phyloP scores from a whole-genome alignment of 192 early-diverging fungal species.

The Coemansia sp. region DNA sequence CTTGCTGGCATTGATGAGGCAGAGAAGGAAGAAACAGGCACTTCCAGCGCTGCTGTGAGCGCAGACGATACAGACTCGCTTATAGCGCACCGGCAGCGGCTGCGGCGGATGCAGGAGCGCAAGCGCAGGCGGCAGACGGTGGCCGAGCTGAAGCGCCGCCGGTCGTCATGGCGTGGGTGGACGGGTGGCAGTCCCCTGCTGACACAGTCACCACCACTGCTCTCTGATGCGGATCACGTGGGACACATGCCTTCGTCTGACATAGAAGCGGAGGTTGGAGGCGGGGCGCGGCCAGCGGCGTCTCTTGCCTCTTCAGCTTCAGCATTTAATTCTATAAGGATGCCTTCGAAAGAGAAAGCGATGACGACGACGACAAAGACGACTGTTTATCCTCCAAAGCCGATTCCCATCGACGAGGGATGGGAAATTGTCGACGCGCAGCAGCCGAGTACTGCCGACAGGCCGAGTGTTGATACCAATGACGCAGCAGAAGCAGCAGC shows the following conservation, averaged over 20 bases:
- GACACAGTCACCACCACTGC: conserved; percentile 26
- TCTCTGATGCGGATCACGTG: conserved; percentile 1
- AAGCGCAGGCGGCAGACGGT: conserved; percentile 42
- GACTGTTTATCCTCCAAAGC: conserved; percentile 34
- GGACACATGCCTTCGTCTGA: neutral
- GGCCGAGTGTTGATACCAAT: neutral
- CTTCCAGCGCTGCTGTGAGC: no score
- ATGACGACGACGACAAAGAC: neutral
- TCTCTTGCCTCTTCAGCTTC: conserved; percentile 4
- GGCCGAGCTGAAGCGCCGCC: conserved; percentile 37
- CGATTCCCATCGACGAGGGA: conserved; percentile 32
- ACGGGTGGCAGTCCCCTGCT: conserved; percentile 11
- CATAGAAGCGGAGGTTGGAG: neutral
- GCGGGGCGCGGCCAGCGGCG: neutral
- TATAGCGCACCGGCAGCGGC: conserved; percentile 30
- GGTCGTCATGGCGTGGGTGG: conserved; percentile 55
- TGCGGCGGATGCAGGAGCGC: conserved; percentile 50
- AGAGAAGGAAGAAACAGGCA: no score
- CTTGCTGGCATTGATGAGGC: neutral
- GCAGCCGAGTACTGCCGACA: conserved; percentile 4
- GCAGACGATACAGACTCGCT: conserved; percentile 6
- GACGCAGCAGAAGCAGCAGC: neutral
- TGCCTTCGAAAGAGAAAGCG: neutral
- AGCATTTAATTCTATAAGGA: neutral
- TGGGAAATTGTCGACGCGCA: conserved; percentile 41